phyloP scores from a whole-genome alignment of 352 stramenopile species.

The Phytophthora constricta region DNA sequence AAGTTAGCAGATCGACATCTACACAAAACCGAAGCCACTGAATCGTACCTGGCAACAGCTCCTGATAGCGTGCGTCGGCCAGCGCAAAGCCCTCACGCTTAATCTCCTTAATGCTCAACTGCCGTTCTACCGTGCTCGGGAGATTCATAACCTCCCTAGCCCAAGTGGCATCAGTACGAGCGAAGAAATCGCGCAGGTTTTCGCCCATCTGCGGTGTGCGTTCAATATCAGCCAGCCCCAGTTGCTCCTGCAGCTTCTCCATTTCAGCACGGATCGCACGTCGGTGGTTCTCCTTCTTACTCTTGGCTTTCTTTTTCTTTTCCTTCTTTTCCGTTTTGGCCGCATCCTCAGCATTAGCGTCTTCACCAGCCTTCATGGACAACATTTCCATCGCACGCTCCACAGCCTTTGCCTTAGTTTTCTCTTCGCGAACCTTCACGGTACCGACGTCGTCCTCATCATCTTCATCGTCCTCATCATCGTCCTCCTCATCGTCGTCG shows the following conservation, averaged over 20 bases:
- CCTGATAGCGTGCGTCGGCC: slow-evolving; percentile 80
- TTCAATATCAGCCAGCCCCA: slow-evolving; percentile 69
- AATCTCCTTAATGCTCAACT: slow-evolving; percentile 87
- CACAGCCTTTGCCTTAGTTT: slow-evolving; percentile 51
- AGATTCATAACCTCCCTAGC: slow-evolving; percentile 59
- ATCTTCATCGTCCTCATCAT: slow-evolving; percentile 47
- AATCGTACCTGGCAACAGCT: slow-evolving; percentile 71
- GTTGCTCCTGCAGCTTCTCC: slow-evolving; percentile 83
- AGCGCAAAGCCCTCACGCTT: slow-evolving; percentile 85
- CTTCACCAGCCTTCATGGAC: slow-evolving; percentile 46
- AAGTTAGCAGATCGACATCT: slow-evolving; percentile 9
- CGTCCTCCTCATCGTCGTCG: slow-evolving; percentile 66
- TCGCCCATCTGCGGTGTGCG: slow-evolving; percentile 87
- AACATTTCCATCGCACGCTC: slow-evolving; percentile 71
- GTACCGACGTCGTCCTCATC: slow-evolving; percentile 30
- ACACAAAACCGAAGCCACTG: slow-evolving; percentile 2
- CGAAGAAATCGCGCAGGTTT: slow-evolving; percentile 88
- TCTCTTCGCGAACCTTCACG: slow-evolving; percentile 21
- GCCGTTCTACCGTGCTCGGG: slow-evolving; percentile 68
- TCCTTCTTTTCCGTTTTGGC: slow-evolving; percentile 52
- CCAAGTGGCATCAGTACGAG: slow-evolving; percentile 82
- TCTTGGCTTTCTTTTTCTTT: slow-evolving; percentile 69
- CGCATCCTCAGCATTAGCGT: slow-evolving; percentile 29
- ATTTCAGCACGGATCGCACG: slow-evolving; percentile 79
- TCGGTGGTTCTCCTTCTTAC: slow-evolving; percentile 71